Base-by-base conservation (phyloP, 495 filamentous ascomycete species). In the Trichodelitschia bisporula region DNA sequence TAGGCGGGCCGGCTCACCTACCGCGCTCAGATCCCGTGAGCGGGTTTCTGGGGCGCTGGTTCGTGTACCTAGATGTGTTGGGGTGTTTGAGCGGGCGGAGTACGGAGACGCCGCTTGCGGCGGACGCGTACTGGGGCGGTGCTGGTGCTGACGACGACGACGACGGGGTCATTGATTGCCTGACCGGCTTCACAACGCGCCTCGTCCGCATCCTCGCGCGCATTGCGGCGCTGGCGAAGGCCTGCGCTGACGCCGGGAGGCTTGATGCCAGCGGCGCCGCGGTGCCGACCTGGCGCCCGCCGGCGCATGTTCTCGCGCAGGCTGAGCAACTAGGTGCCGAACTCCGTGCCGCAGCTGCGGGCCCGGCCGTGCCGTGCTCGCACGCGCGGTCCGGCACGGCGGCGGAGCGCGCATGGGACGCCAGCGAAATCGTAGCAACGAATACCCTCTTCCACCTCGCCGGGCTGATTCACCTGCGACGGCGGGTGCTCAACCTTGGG, bases 41-140 rank as follows among this genome's bases (percentile, higher is more conserved):
- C 12, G 75, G 69, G 26, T 86, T 90, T 45, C 62, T 89, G n/a
- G 65, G 63, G 24, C 69, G 77, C 20, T 90, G 79, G 79, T 72
- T 84, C 38, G 71, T 72, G 5, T 90, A 89, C 47, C 59, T 89
- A 15, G 79, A 90, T 42, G 66, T 84, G 4, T 55, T 89, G 25
- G 79, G 77, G 16, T 62, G 62, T 32, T 57, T 90, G 3, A 77
- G 69, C 30, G 77, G 79, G 27, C 62, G 69, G 32, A 60, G 66
- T 39, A 66, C 58, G 20, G 61, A 62, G 11, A 51, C 50, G 4
- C 66, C 68, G 9, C 49, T 73, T 15, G 56, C 58, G 17, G 56
- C 70, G 21, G 50, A 43, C 8, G 49, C 50, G 14, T 57, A 54
- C 23, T 48, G 40, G 13, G 40, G 46, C 4, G 36, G 41, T 2